These are phyloP conservation scores for Ramaria rubella DNA, from an alignment of 768 basidiomycete genomes.

Conservation along the genomic window DNA sequence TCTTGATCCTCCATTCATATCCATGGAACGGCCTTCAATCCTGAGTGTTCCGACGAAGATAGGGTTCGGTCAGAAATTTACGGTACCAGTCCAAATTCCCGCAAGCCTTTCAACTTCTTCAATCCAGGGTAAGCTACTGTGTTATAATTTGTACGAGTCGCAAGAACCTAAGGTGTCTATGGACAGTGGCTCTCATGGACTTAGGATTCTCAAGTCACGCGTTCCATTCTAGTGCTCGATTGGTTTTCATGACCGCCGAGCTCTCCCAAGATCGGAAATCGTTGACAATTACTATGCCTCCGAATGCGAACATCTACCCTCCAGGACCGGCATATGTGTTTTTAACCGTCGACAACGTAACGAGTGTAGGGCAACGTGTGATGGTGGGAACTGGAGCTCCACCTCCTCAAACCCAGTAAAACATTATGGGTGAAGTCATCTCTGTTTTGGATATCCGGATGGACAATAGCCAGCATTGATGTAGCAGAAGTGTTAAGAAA, in stretches of 20 bases:
- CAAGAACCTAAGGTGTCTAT: background rate
- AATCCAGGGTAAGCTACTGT: slow-evolving; percentile 7
- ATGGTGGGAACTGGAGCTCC: slow-evolving; percentile 6
- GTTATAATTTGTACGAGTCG: background rate
- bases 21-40: slow-evolving; percentile 27
- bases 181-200: slow-evolving; percentile 29
- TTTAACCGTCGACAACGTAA: slow-evolving; percentile 1
- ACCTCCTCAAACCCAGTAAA: slow-evolving; percentile 1
- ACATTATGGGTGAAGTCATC: background rate
- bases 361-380: background rate
- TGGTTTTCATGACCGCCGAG: slow-evolving; percentile 28
- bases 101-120: slow-evolving; percentile 14
- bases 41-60: slow-evolving; percentile 33
- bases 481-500: too few species aligned
- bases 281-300: slow-evolving; percentile 29
- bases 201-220: slow-evolving; percentile 32
- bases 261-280: slow-evolving; percentile 24
- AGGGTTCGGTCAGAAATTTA: slow-evolving; percentile 30
- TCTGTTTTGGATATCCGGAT: background rate
- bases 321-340: slow-evolving; percentile 19
- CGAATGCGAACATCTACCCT: slow-evolving; percentile 31
- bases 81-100: slow-evolving; percentile 29
- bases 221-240: slow-evolving; percentile 30
- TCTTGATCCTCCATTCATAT: slow-evolving; percentile 38
- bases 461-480: too few species aligned